A percentile compares a stretch with the other conserved stretches of the same genome.
These are phyloP conservation scores for Leucogyrophana mollusca DNA, from an alignment of 768 basidiomycete genomes.

Conservation along the genomic window DNA sequence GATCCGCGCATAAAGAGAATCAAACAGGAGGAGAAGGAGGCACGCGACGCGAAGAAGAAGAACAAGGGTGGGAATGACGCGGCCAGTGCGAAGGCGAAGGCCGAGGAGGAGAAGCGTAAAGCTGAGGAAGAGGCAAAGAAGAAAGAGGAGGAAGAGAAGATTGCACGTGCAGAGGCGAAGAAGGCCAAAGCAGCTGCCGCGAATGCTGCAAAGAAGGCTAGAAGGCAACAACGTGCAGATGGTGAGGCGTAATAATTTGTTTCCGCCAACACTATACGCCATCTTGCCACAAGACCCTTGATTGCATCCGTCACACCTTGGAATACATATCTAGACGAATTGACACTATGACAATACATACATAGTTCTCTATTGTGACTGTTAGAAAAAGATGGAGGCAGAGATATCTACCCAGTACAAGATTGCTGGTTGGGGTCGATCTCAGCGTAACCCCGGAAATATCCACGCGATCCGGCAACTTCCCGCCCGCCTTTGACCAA, in stretches of 20 bases:
- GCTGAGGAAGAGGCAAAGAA: constrained; percentile 70
- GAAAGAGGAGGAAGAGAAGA: constrained; percentile 84
- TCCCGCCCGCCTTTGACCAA: too few species aligned
- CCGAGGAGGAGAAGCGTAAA: constrained; percentile 58
- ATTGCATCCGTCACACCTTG: too few species aligned
- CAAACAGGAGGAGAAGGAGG: constrained; percentile 95
- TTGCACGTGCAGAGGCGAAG: constrained; percentile 71
- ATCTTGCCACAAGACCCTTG: too few species aligned
- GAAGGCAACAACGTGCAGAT: constrained; percentile 57
- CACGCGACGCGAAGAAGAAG: constrained; percentile 88
- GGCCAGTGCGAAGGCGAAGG: constrained; percentile 49
- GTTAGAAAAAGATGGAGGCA: too few species aligned
- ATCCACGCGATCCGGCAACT: too few species aligned
- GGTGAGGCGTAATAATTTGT: constrained; percentile 27
- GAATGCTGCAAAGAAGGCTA: constrained; percentile 89
- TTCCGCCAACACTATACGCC: too few species aligned
- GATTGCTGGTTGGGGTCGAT: too few species aligned
- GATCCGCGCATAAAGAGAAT: constrained; percentile 98
- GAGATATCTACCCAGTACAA: too few species aligned
- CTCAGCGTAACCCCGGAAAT: too few species aligned
- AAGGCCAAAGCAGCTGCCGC: constrained; percentile 84
- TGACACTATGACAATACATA: too few species aligned
- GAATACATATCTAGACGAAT: too few species aligned
- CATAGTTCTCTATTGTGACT: too few species aligned
- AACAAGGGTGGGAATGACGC: constrained; percentile 39